A percentile compares a stretch with the other conserved stretches of the same genome.
These are phyloP conservation scores for Leptographium wingfieldii DNA, from an alignment of 2,329 filamentous ascomycete species.

Conservation along the genomic window DNA sequence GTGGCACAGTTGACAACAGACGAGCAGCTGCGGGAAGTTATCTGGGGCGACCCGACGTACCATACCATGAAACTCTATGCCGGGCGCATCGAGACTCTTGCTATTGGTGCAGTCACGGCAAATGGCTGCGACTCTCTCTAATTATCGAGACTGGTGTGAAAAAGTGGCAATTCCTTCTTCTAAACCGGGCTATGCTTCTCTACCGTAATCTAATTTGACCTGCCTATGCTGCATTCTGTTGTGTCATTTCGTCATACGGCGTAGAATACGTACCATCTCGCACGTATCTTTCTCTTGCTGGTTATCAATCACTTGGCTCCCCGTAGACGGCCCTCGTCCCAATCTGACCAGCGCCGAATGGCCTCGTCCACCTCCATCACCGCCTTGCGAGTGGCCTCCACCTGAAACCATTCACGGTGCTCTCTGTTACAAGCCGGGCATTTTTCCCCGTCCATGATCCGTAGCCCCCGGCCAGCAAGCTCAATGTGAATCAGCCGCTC, in stretches of 20 bases:
- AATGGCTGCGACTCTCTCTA: background rate
- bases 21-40: conserved; percentile 51
- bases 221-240: background rate
- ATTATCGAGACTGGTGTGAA: background rate
- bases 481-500: conserved; percentile 88
- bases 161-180: background rate
- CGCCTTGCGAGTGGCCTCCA: conserved; percentile 59
- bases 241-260: background rate
- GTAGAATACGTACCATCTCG: background rate
- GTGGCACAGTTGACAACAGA: conserved; percentile 58
- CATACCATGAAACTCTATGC: conserved; percentile 73
- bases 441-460: conserved; percentile 37
- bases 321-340: conserved; percentile 46
- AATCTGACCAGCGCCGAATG: conserved; percentile 69
- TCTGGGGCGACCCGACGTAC: conserved; percentile 73
- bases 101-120: conserved; percentile 47
- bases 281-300: background rate
- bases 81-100: conserved; percentile 56
- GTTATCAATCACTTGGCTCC: background rate
- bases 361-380: conserved; percentile 54
- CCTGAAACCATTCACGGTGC: conserved; percentile 92
- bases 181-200: background rate
- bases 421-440: conserved; percentile 72
- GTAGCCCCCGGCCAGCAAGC: conserved; percentile 49
- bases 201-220: background rate